These are phyloP conservation scores for Pseudopediastrum boryanum DNA, from an alignment of 139 green algal species.

Conservation along the genomic window DNA sequence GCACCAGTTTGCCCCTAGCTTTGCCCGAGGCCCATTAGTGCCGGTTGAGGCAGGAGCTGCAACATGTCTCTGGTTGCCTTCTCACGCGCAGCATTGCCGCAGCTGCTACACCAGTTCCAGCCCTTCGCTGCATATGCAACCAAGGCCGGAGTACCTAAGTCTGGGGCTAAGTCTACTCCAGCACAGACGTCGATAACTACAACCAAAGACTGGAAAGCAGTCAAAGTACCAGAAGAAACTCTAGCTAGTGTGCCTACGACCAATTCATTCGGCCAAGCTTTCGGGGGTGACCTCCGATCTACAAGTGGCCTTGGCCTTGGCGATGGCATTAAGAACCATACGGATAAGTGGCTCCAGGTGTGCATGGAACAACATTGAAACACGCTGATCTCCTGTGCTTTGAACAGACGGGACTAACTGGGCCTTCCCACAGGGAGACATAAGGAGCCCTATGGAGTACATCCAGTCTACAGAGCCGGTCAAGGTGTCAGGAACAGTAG, in stretches of 20 bases:
- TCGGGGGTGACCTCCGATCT: conserved; percentile 66
- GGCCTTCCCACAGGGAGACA: conserved; percentile 63
- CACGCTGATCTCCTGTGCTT: too few relatives aligned
- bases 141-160: background rate
- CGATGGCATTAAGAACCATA: conserved; percentile 84
- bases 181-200: background rate
- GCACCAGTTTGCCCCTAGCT: too few relatives aligned
- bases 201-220: conserved; percentile 36
- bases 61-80: background rate
- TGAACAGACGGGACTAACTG: too few relatives aligned
- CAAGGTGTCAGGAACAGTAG: conserved; percentile 77
- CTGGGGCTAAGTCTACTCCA: conserved; percentile 12
- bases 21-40: background rate
- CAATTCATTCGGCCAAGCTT: conserved; percentile 53
- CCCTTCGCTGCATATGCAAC: conserved; percentile 4
- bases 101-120: background rate
- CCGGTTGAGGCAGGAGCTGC: background rate
- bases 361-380: too few relatives aligned
- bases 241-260: conserved; percentile 22
- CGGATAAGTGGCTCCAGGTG: conserved; percentile 87
- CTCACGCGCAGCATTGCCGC: background rate
- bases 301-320: conserved; percentile 77
- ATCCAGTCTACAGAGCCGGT: conserved; percentile 77
- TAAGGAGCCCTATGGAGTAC: conserved; percentile 82
- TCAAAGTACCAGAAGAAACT: conserved; percentile 18